Conservation (phyloP, 2,329 filamentous ascomycete genomes). For the Elsinoe arachidis region DNA sequence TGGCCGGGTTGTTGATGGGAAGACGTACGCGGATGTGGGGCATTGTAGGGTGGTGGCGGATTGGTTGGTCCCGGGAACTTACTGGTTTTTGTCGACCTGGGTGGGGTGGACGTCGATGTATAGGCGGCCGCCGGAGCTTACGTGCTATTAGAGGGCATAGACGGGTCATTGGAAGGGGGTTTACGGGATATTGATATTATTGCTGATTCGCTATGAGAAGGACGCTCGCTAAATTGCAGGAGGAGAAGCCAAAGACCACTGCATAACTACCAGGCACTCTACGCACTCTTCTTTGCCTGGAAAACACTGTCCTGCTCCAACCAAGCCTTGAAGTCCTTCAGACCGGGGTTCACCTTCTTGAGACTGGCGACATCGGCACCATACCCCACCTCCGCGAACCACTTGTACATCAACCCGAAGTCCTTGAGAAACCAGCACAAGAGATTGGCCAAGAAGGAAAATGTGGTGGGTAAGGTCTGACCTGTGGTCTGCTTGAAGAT, state of each 20-base stretch:
- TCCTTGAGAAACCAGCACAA: constrained; percentile 10
- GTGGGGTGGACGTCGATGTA: too few species aligned
- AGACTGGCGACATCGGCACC: not conserved
- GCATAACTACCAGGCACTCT: not conserved
- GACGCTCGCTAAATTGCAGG: not conserved
- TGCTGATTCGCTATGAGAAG: not conserved
- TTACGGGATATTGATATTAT: not conserved
- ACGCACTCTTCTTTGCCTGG: not conserved
- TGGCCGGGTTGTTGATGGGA: too few species aligned
- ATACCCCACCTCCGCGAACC: constrained; percentile 12
- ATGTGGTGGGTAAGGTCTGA: constrained; percentile 1
- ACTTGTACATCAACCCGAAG: constrained; percentile 11
- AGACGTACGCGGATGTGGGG: too few species aligned
- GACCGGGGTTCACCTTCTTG: constrained; percentile 13
- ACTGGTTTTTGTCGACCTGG: too few species aligned
- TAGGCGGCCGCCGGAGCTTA: too few species aligned
- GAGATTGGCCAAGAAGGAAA: constrained; percentile 2
- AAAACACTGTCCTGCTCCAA: constrained; percentile 40
- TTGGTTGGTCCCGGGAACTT: too few species aligned
- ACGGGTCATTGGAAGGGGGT: too few species aligned
- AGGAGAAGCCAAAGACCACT: not conserved
- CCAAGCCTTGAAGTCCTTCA: constrained; percentile 43
- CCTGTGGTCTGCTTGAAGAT: constrained; percentile 10
- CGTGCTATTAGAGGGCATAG: too few species aligned
- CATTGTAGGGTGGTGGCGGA: too few species aligned